These are phyloP conservation scores for Collariella sp. DNA, from an alignment of 495 filamentous ascomycete species.

Conservation along the genomic window DNA sequence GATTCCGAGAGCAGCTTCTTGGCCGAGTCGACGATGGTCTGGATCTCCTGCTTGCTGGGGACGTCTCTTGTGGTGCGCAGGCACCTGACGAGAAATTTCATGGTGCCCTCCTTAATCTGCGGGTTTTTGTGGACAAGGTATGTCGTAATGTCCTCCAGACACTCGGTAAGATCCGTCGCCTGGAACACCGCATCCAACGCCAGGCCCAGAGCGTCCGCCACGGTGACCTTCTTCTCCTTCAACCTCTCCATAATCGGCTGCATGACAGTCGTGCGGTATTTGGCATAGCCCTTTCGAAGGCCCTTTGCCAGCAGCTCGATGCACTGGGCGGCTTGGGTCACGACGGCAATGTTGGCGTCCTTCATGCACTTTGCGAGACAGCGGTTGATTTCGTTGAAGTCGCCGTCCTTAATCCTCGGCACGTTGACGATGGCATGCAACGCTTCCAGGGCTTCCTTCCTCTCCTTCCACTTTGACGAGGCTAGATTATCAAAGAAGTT, in stretches of 20 bases:
- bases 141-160: conserved; percentile 78
- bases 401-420: conserved; percentile 84
- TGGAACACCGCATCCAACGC: conserved; percentile 82
- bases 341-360: conserved; percentile 94
- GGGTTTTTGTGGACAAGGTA: conserved; percentile 92
- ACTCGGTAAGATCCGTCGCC: conserved; percentile 71
- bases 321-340: conserved; percentile 88
- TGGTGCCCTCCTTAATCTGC: conserved; percentile 88
- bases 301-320: conserved; percentile 89
- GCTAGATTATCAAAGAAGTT: conserved; percentile 72
- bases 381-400: conserved; percentile 73
- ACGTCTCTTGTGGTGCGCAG: conserved; percentile 75
- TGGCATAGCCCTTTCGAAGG: conserved; percentile 65
- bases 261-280: conserved; percentile 72
- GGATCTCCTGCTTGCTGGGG: conserved; percentile 73
- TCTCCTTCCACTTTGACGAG: conserved; percentile 96
- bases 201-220: conserved; percentile 76
- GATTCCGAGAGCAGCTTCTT: conserved; percentile 88
- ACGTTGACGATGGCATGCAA: conserved; percentile 70
- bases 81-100: conserved; percentile 83
- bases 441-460: conserved; percentile 88
- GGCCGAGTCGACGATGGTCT: conserved; percentile 72
- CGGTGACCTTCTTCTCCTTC: conserved; percentile 91
- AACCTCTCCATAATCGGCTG: conserved; percentile 83
- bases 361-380: conserved; percentile 93